phyloP scores from a whole-genome alignment of 2,329 filamentous ascomycete species.

The Colletotrichum sp. region DNA sequence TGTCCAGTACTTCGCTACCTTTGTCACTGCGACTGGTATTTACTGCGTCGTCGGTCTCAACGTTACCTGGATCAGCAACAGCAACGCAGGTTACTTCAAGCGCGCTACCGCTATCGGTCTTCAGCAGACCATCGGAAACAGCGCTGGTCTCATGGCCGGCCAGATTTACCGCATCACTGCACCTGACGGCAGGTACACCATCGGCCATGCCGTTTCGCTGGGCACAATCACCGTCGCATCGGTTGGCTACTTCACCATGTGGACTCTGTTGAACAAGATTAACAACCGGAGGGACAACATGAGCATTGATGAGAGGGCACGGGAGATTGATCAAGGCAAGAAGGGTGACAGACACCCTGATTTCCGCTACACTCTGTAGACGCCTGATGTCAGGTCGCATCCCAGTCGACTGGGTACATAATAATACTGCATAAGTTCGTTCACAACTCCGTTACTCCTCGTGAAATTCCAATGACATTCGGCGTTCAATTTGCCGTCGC shows the following conservation, averaged over 20 bases:
- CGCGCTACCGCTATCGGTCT: slow-evolving; percentile 51
- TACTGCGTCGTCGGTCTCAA: slow-evolving; percentile 41
- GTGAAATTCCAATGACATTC: background rate
- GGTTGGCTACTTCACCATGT: slow-evolving; percentile 6
- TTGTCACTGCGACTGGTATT: background rate
- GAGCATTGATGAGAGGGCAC: slow-evolving; percentile 11
- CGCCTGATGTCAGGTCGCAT: background rate
- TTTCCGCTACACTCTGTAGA: slow-evolving; percentile 14
- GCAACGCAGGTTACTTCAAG: slow-evolving; percentile 48
- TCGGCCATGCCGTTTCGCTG: slow-evolving; percentile 14
- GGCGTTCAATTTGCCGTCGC: background rate
- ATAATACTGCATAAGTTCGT: background rate
- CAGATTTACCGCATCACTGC: slow-evolving; percentile 33
- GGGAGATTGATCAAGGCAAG: slow-evolving; percentile 11
- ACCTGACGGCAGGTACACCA: slow-evolving; percentile 5
- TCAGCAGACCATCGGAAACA: slow-evolving; percentile 38
- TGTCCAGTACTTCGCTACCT: slow-evolving; percentile 12
- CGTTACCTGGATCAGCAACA: slow-evolving; percentile 50
- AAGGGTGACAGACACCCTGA: slow-evolving; percentile 16
- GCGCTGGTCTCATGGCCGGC: slow-evolving; percentile 47
- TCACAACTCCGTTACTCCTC: background rate
- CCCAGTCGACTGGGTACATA: background rate
- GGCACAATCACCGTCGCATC: slow-evolving; percentile 14
- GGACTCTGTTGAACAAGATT: background rate
- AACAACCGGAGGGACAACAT: slow-evolving; percentile 8